phyloP scores from a whole-genome alignment of 257 asterid genomes.

The Asclepias syriaca region DNA sequence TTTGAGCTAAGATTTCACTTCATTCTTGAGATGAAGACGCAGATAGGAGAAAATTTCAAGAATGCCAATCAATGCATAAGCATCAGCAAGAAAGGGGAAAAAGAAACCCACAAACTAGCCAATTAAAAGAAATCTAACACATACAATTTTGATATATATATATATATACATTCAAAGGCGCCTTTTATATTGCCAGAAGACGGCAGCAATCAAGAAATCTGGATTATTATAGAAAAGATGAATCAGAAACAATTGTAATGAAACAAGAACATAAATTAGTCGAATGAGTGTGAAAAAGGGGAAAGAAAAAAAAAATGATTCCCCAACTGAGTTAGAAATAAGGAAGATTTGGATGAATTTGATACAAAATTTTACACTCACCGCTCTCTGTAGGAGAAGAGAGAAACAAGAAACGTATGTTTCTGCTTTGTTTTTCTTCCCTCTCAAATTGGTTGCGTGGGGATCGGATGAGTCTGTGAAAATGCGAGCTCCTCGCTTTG shows the following conservation, averaged over 20 bases:
- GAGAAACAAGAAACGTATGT: neutral
- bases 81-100: neutral
- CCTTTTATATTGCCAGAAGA: neutral
- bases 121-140: neutral
- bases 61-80: neutral
- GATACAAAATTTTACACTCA: neutral
- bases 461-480: neutral
- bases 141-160: neutral
- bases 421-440: no score
- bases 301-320: neutral
- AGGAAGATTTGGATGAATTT: neutral
- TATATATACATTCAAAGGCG: neutral
- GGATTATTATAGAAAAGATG: neutral
- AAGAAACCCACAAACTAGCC: neutral
- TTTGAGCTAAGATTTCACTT: neutral
- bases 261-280: neutral
- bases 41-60: neutral
- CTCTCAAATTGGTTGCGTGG: slow-evolving; percentile 1
- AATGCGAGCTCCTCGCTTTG: neutral
- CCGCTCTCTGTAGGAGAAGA: neutral
- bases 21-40: neutral
- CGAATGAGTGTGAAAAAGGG: neutral
- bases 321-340: neutral
- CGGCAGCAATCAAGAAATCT: neutral
- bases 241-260: neutral